These are phyloP conservation scores for Coemansia sp. DNA, from an alignment of 192 early-diverging fungal genomes.

Conservation along the genomic window DNA sequence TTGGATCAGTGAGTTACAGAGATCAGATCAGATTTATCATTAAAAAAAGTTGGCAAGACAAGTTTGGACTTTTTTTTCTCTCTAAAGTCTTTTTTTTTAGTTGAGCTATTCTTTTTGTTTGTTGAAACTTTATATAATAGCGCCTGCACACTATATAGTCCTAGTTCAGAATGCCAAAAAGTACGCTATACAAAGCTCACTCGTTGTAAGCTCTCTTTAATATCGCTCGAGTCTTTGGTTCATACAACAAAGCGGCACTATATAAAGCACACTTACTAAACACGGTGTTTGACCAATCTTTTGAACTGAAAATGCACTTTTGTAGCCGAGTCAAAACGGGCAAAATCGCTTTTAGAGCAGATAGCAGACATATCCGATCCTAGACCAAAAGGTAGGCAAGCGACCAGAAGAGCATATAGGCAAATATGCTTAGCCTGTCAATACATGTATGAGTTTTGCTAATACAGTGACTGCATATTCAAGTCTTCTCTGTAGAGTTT, in stretches of 20 bases:
- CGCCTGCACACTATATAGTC: not conserved
- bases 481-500: constrained; percentile 52
- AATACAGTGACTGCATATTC: not conserved
- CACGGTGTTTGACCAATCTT: too few relatives aligned
- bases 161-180: not conserved
- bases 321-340: constrained; percentile 29
- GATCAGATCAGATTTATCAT: not conserved
- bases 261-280: not conserved
- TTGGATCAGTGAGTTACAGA: too few relatives aligned
- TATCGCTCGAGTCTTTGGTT: not conserved
- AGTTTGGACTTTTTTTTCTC: too few relatives aligned
- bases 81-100: not conserved
- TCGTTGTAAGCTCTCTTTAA: not conserved
- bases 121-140: not conserved
- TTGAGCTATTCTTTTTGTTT: not conserved
- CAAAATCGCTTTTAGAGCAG: constrained; percentile 50
- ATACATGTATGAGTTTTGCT: not conserved
- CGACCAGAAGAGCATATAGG: not conserved
- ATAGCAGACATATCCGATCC: constrained; percentile 54
- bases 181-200: not conserved
- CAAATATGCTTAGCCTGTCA: not conserved
- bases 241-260: not conserved
- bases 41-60: too few relatives aligned
- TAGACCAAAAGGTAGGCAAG: constrained; percentile 38
- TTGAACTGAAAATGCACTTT: not conserved